phyloP scores from a whole-genome alignment of 352 stramenopile species.

The Pythium dissimile region DNA sequence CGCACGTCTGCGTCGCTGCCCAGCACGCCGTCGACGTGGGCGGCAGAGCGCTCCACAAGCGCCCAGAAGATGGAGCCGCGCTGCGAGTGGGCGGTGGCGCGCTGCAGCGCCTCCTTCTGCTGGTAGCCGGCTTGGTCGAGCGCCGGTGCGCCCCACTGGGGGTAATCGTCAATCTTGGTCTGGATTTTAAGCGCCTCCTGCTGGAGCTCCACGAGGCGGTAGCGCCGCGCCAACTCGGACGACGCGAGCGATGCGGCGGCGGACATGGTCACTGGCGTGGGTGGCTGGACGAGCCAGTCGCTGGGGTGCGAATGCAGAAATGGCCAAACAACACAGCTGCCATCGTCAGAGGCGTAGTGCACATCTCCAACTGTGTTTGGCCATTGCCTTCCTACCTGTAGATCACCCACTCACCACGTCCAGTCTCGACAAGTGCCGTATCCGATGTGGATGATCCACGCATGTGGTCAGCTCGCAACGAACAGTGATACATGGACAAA shows the following conservation, averaged over 20 bases:
- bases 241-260: too few species aligned
- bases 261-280: neutral
- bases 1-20: constrained; percentile 17
- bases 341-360: too few species aligned
- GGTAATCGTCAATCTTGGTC: constrained; percentile 25
- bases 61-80: constrained; percentile 64
- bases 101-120: constrained; percentile 38
- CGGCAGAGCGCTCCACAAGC: constrained; percentile 32
- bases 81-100: constrained; percentile 40
- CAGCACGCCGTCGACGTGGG: neutral
- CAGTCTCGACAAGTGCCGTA: too few species aligned
- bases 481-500: too few species aligned
- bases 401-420: too few species aligned
- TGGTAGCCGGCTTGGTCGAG: constrained; percentile 40
- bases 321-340: too few species aligned
- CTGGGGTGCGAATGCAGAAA: too few species aligned
- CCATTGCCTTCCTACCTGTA: too few species aligned
- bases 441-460: too few species aligned
- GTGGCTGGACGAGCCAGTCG: too few species aligned
- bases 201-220: constrained; percentile 21
- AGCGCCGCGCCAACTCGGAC: constrained; percentile 1
- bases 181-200: constrained; percentile 24
- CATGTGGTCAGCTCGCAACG: too few species aligned
- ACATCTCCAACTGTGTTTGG: too few species aligned
- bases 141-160: constrained; percentile 10